Evolutionary conservation across 2,329 filamentous ascomycete species (phyloP), one percentile per base, ranked within the genome.

Genomic region (Xylariales sp.): DNA sequence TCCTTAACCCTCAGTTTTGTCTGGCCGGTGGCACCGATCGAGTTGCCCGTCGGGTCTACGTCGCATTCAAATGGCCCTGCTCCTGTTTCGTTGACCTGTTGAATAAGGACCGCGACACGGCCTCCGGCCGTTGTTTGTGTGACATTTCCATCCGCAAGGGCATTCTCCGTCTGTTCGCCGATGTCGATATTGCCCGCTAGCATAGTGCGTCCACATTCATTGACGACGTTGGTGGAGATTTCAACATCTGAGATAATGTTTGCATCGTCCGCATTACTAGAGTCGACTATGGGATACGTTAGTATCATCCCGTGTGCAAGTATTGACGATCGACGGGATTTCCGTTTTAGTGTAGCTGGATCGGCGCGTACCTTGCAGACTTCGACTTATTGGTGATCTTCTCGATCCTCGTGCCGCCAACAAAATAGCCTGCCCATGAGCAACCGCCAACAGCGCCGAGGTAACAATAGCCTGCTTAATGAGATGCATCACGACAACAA

Each of bases 71-170:
- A 82, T 14, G 80, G 80, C 3, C 80, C 80, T 18, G 78, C 78
- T 30, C 80, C 80, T 52, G 79, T 77, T 3, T 74, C 74, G 54
- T 79, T 80, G 59, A 78, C 74, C 71, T 83, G 81, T 62, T 80
- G 78, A 45, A 87, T 77, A 4, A 84, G 84, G 16, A 86, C 81
- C 23, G 82, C 80, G 12, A 87, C 80, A 58, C 85, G 84, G 3
- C 86, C 88, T 53, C 86, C 87, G 16, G 84, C 70, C 28, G 72
- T 78, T 39, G 79, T 75, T 49, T 75, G 67, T 10, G 79, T 81
- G 48, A 81, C 73, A 6, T 75, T 69, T 7, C 69, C 66, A 45
- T 68, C 75, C 6, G 75, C 71, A 7, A 80, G 69, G n/a, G 74
- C 73, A 58, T 76, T 73, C 68, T 80, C 76, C n/a, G 77, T 78